Evolutionary conservation across 371 early-diverging fungal genomes (phyloP), one percentile per base, ranked within the genome.

Genomic region (Blakeslea trispora): DNA sequence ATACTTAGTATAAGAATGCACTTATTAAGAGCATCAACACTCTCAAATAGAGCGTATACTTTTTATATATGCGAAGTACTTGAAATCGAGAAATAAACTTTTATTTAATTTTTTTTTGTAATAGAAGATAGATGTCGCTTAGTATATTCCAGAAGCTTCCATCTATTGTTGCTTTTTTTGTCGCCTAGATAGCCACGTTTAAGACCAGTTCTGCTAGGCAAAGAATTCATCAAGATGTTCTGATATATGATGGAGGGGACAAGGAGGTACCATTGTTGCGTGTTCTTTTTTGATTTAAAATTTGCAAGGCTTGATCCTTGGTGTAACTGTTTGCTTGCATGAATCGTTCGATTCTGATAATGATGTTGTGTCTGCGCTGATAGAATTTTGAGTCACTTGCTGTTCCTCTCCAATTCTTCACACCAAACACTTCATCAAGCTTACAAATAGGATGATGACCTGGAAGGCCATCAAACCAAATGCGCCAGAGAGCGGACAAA

Each of bases 221-320:
- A 40, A 40, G 17, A 40, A 40, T 40, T 40, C 40, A 40, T 40
- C 10, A 40, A 40, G 40, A 40, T 40, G 40, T 17, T 40, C 40
- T 13, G 10, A 40, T 40, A 40, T 40, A 17, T 17, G 10, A 10
- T 40, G 13, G 17, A 40, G 13, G 17, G 40, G 10, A 15, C 7
- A 40, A 40, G 17, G 13, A 40, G 15, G 28, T 40, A 17, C 17
- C 40, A 40, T 40, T 40, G 10, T 10, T 17, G 10, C 40, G 40
- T 5, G 17, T 40, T 40, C 13, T 40, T 11, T 40, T 40, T 15
- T 13, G 13, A 13, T 40, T 11, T 40, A 40, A 40, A 15, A 40
- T 40, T 11, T 40, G 15, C 10, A 40, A 17, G 17, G 40, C 40
- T 40, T 17, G 13, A 40, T 13, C 17, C 10, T 40, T 17, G 10